Evolutionary conservation across 805 yeast species (phyloP), one percentile per base, ranked within the genome.

Genomic region (Metahyphopichia silvanorum): DNA sequence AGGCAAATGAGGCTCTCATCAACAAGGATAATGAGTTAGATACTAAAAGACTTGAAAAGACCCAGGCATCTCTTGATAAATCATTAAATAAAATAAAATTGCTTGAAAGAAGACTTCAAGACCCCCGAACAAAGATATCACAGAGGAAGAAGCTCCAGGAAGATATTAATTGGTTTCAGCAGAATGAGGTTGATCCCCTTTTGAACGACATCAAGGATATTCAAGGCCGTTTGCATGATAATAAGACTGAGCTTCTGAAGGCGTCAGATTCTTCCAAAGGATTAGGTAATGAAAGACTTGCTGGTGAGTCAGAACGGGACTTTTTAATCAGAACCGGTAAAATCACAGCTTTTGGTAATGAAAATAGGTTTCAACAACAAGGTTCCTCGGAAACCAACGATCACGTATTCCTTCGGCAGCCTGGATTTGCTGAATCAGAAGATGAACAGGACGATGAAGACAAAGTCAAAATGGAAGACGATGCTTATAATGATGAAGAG

Each of bases 261-360:
- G n/a, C 19, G 9, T 28, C 28, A 14, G 35, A 31, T 12, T 25
- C 27, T 2, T 26, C 31, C n/a, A 11, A 16, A 15, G n/a, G 23
- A 11, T 11, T 11, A 11, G n/a, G n/a, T 11, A 44, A 46, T n/a
- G 73, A 61, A 3, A 65, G 69, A 41, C 64, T 74, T 5, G 77
- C 83, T 0, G 84, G 75, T n/a, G 98, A 93, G 49, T 60, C 87
- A 0, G 84, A 83, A 49, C 76, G 76, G 35, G 97, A 89, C 31
- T 89, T 59, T 49, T 66, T 93, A 39, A 76, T 93, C 0, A 70
- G 98, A 42, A 89, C 91, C 0, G 98, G 98, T 18, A 80, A 87
- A 53, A 77, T 88, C 35, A 93, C 98, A 0, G 98, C 98, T 1
- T 93, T 93, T 65, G 95, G 96, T 8, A 75, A 76, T 19, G 60